Evolutionary conservation across 2,329 filamentous ascomycete genomes (phyloP), one percentile per base, ranked within the genome.

Genomic region (Trichoderma atroviride): DNA sequence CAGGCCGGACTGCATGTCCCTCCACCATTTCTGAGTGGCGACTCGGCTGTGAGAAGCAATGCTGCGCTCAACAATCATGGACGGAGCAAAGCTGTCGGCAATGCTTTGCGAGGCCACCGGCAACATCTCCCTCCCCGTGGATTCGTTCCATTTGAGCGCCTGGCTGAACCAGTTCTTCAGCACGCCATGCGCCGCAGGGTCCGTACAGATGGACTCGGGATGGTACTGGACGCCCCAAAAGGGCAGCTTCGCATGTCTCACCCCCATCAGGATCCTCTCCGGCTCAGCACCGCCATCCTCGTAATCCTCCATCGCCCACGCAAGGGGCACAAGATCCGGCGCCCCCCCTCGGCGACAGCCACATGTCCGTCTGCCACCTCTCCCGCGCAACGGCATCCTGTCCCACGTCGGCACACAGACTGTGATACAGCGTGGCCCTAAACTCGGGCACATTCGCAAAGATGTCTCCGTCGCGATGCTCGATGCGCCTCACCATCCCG

Each of bases 161-260:
- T 88, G 83, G 5, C 78, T 76, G 85, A 94, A 96, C 93, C 94
- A 97, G 75, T 92, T 93, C 62, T 79, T 79, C 43, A 97, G 83
- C 31, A 97, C 83, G 16, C 82, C 81, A 24, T 85, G 86, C 1
- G 91, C 90, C 70, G 86, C 85, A 4, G 83, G 80, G 50, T 92
- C 91, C 4, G 94, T 96, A 78, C 93, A 97, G 16, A 93, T 87
- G 0, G 93, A 97, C 78, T 97, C 94, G 0, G 94, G 94, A 76
- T 97, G 94, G 74, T 96, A 97, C 76, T 97, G 94, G 22, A 97
- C 84, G 0, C 92, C 94, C 90, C 92, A 96, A 72, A 95, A 92
- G 0, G 94, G 94, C 72, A 88, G 90, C 0, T 72, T 76, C 22
- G 77, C 80, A 77, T 97, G 93, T 72, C 85, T 87, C 19, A 90